Base-by-base conservation (phyloP, 495 filamentous ascomycete species). In the Achaetomiella virescens region DNA sequence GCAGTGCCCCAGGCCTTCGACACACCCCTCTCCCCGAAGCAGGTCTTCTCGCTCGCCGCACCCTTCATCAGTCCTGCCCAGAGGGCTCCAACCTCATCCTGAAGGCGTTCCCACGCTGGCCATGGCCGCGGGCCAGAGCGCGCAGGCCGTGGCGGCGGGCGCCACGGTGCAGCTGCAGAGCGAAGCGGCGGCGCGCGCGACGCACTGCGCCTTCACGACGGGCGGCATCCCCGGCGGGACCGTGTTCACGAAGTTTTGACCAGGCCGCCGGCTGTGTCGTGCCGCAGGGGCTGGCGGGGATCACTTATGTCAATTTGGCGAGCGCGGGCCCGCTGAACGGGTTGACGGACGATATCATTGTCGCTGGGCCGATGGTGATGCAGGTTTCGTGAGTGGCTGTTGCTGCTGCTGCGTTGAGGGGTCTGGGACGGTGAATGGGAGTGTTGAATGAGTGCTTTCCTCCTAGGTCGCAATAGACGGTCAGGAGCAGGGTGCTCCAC, bases 21-120 rank as follows among this genome's bases (percentile, higher is more conserved):
- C 67, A 76, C 75, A 6, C 71, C 83, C 11, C 74, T 86, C 10
- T 74, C 77, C 46, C 75, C 79, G 56, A 74, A 76, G 55, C 75
- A 76, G 44, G 74, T 86, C 63, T 84, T 84, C 69, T 83, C 82
- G 14, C 72, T 85, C 47, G 83, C 82, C 52, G 77, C 81, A n/a
- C 73, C 75, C 31, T 86, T 86, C 74, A 84, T 86, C 69, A 61
- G 44, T 76, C 73, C 38, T 86, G 83, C 72, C 82, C 82, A 8
- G 66, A 66, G 15, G 81, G 78, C 48, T 76, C 73, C 61, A 77
- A 79, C 64, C 72, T 85, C n/a, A 72, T 75, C 57, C 67, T 85
- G 33, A 72, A 66, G 7, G 69, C 81, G 17, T 83, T 84, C 77
- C 80, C 82, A 66, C 78, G 15, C 75, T 85, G 37, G 66, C 72